Percentiles rank a stretch among this genome's conserved stretches.
phyloP scores from a whole-genome alignment of 129 eudicot species.

The Tagetes erecta region DNA sequence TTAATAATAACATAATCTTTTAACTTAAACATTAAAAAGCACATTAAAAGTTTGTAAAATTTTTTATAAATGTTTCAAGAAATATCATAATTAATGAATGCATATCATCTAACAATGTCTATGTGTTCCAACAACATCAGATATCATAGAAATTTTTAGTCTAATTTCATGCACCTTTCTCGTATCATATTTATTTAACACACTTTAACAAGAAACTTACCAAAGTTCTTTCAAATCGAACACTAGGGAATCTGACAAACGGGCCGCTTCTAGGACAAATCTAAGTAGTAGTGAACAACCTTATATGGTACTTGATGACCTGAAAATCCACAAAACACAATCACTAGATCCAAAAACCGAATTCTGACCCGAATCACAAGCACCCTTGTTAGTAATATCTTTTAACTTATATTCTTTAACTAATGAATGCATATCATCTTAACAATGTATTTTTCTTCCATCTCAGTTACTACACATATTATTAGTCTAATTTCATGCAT shows the following conservation, averaged over 20 bases:
- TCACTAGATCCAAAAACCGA: not conserved
- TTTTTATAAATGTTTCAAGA: not conserved
- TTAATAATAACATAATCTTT: not conserved
- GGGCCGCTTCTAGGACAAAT: not conserved
- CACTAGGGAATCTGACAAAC: not conserved
- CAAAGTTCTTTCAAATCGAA: too few relatives aligned
- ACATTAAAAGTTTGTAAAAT: not conserved
- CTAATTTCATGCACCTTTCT: too few relatives aligned
- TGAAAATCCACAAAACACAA: not conserved
- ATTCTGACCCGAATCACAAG: constrained; percentile 5
- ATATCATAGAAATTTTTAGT: not conserved
- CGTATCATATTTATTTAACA: too few relatives aligned
- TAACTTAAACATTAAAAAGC: not conserved
- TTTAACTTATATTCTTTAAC: not conserved
- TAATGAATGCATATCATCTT: not conserved
- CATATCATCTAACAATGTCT: not conserved
- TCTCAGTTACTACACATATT: not conserved
- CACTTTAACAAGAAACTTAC: too few relatives aligned
- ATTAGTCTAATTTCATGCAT: not conserved
- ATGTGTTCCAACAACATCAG: not conserved
- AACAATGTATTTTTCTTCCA: constrained; percentile 4
- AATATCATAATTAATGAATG: not conserved
- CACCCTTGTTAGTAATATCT: not conserved
- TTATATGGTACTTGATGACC: constrained; percentile 9
- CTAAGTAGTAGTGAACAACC: not conserved